Evolutionary conservation across 176 grass and related monocot genomes (phyloP), one percentile per base, ranked within the genome.

Genomic region (Lolium rigidum): DNA sequence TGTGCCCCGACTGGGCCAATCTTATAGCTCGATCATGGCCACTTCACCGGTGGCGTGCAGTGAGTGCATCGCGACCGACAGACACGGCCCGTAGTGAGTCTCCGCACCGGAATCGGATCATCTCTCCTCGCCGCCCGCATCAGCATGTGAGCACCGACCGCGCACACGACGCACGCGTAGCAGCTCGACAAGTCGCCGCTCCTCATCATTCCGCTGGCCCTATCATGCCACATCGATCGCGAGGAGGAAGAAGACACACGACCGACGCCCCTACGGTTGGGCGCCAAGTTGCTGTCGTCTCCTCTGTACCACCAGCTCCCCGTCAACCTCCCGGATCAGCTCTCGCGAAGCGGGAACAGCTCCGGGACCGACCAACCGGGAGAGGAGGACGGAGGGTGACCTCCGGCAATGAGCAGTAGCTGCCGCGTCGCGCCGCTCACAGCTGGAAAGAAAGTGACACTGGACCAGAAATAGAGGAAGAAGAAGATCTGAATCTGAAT

Each of bases 401-500:
- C 24, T 48, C 28, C 31, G 83, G 37, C 76, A 20, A 9, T 21
- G 74, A 48, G 17, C 80, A n/a, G 58, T 44, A 28, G 84, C 83
- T 84, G 58, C 35, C 58, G 74, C 80, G 85, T 85, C 60, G 82
- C 61, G 62, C 12, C 61, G 65, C 51, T 28, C 77, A 68, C 86
- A 81, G 90, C 90, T 78, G 77, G 22, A n/a, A 3, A n/a, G 90
- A 88, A 56, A 91, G 63, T 22, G 86, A 88, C 90, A 10, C 76
- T 6, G 76, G 76, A 87, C 0, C 73, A 2, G 41, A 68, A 28
- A 24, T 58, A 3, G 75, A 83, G 83, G 0, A 62, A 5, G 52
- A 68, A 26, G 22, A 82, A 91, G 89, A 91, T 88, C 89, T 80
- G 85, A 85, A 87, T 91, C 88, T 86, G 83, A 90, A 77, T 74